phyloP scores from a whole-genome alignment of 1,139 yeast species.

The Kluyveromyces marxianus region DNA sequence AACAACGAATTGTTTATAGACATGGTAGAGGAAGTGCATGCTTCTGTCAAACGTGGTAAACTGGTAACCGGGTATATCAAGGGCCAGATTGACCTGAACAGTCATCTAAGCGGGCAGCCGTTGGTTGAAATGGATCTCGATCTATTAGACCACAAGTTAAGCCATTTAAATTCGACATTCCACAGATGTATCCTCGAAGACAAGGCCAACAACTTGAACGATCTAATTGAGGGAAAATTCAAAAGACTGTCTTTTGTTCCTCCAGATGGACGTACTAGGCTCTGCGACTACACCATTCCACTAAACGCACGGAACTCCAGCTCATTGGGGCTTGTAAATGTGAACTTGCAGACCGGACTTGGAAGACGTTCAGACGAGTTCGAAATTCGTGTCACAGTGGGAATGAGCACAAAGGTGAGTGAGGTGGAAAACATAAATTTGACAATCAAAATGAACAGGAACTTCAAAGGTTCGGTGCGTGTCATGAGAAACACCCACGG shows the following conservation, averaged over 20 bases:
- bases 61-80: slow-evolving; percentile 43
- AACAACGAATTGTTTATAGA: slow-evolving; percentile 82
- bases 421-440: slow-evolving; percentile 52
- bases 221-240: slow-evolving; percentile 29
- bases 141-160: slow-evolving; percentile 38
- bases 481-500: slow-evolving; percentile 28
- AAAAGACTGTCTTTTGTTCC: slow-evolving; percentile 60
- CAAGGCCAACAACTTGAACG: slow-evolving; percentile 24
- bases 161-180: slow-evolving; percentile 37
- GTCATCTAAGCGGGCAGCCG: slow-evolving; percentile 72
- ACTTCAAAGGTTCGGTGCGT: slow-evolving; percentile 14
- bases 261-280: slow-evolving; percentile 71
- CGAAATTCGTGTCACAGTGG: slow-evolving; percentile 57
- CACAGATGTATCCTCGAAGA: slow-evolving; percentile 35
- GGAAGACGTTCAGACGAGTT: slow-evolving; percentile 65
- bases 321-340: slow-evolving; percentile 51
- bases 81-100: slow-evolving; percentile 58
- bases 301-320: slow-evolving; percentile 26
- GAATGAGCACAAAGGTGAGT: slow-evolving; percentile 43
- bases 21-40: slow-evolving; percentile 51
- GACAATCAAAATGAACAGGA: slow-evolving; percentile 36
- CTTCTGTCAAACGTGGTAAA: slow-evolving; percentile 20
- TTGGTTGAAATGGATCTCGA: slow-evolving; percentile 51
- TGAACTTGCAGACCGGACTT: slow-evolving; percentile 53
- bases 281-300: slow-evolving; percentile 62